Base-by-base conservation (phyloP, 352 stramenopile species). In the Phytophthora kernoviae region DNA sequence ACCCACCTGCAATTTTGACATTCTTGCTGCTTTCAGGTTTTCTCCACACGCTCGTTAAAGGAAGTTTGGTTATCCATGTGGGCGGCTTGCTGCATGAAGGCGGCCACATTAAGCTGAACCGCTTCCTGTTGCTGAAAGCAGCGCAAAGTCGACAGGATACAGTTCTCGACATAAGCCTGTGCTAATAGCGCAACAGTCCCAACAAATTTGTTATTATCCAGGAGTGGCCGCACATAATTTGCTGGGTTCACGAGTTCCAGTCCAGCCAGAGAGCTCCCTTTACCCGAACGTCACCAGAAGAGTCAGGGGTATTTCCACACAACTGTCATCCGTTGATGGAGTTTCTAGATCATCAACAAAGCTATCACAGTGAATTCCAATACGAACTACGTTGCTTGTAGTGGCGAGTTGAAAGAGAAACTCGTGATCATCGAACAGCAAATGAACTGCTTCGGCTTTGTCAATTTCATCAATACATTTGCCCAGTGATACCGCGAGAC, bases 91-190 rank as follows among this genome's bases (percentile, higher is more conserved):
- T 57, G 55, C 12, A 65, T 71, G 42, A 79, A 87, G 40, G 45
- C 73, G 5, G 68, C 43, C 2, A 81, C 65, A 20, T 86, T 77
- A 4, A 74, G 37, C 10, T 71, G 33, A 5, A 87, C 61, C 2
- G 80, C 81, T 54, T 87, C 72, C 32, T 69, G 49, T 17, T 82
- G 75, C 32, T 88, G 77, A 4, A 87, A 45, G 22, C 58, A 72
- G 0, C 73, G 72, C 6, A 85, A 44, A 9, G 70, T 75, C 1
- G 66, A 70, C 4, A 76, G 26, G 0, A 79, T 48, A 0, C 43
- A 68, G 24, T 87, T 68, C 20, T 88, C 74, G 2, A 70, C 67
- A 43, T 83, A 77, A 20, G 68, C 64, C n/a, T 81, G 75, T 0
- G 73, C 65, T 24, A 93, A 49, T 15, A 87, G 70, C 3, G 73